These are phyloP conservation scores for Globisporangium splendens DNA, from an alignment of 352 stramenopile genomes.

Conservation along the genomic window DNA sequence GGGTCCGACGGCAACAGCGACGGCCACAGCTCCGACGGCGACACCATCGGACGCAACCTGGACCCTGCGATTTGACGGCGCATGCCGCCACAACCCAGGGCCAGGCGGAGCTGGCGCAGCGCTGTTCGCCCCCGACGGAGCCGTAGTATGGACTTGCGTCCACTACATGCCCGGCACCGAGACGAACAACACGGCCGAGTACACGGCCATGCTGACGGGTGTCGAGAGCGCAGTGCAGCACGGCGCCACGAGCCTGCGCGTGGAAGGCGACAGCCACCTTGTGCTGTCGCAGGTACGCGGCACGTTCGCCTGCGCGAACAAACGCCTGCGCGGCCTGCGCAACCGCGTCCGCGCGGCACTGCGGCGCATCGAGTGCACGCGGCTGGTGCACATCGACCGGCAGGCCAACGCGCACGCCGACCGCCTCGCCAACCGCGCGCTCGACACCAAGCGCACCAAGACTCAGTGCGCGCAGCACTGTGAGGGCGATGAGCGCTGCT, in stretches of 20 bases:
- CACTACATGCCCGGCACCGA: conserved; percentile 1
- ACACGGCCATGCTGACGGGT: conserved; percentile 19
- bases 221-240: conserved; percentile 8
- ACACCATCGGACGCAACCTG: too few relatives aligned
- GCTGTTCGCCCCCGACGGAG: conserved; percentile 6
- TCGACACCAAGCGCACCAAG: too few relatives aligned
- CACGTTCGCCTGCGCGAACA: background rate
- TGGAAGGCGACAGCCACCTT: conserved; percentile 11
- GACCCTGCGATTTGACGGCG: conserved; percentile 13
- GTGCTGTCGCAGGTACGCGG: background rate
- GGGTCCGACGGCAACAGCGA: too few relatives aligned
- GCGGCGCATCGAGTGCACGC: background rate
- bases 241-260: background rate
- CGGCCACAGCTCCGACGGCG: too few relatives aligned
- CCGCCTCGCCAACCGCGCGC: conserved; percentile 10
- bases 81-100: background rate
- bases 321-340: too few relatives aligned
- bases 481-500: too few relatives aligned
- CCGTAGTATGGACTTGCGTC: conserved; percentile 1
- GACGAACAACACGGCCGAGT: conserved; percentile 30
- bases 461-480: too few relatives aligned
- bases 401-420: conserved; percentile 17
- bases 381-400: conserved; percentile 18
- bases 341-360: too few relatives aligned
- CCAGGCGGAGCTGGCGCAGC: conserved; percentile 15